A percentile compares a stretch with the other conserved stretches of the same genome.
Conservation (phyloP, 2,329 filamentous ascomycete genomes). For the Aspergillus sp. region DNA sequence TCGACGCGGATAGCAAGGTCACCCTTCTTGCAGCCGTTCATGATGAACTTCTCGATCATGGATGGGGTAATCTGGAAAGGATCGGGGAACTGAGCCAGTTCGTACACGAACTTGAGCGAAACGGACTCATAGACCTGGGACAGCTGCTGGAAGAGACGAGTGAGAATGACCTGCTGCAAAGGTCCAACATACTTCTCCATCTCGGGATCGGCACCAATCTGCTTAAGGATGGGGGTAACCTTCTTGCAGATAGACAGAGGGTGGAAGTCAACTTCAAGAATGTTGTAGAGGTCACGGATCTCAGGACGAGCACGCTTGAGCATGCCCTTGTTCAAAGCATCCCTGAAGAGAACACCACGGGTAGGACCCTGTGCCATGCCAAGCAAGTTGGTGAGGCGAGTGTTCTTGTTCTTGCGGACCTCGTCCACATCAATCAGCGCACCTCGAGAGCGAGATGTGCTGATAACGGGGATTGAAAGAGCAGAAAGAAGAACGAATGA, state of each 20-base stretch:
- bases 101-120: slow-evolving; percentile 87
- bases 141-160: slow-evolving; percentile 95
- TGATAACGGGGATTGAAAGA: slow-evolving; percentile 98
- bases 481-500: slow-evolving; percentile 95
- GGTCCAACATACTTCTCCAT: slow-evolving; percentile 97
- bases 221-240: slow-evolving; percentile 90
- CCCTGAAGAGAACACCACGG: slow-evolving; percentile 87
- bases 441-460: slow-evolving; percentile 92
- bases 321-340: slow-evolving; percentile 91
- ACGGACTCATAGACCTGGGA: slow-evolving; percentile 99
- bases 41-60: slow-evolving; percentile 99
- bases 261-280: slow-evolving; percentile 98
- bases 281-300: slow-evolving; percentile 96
- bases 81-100: slow-evolving; percentile 92
- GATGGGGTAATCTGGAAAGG: slow-evolving; percentile 88
- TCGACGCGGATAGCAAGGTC: slow-evolving; percentile 95
- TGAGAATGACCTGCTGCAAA: slow-evolving; percentile 97
- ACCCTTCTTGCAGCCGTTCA: slow-evolving; percentile 99
- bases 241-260: slow-evolving; percentile 98
- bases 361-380: slow-evolving; percentile 90
- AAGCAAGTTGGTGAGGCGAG: slow-evolving; percentile 89
- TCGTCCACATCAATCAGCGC: slow-evolving; percentile 96
- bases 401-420: slow-evolving; percentile 98
- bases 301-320: slow-evolving; percentile 90
- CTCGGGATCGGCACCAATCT: slow-evolving; percentile 90